These are phyloP conservation scores for Raphanus raphanistrum DNA, from an alignment of 345 rosid genomes.

Conservation along the genomic window DNA sequence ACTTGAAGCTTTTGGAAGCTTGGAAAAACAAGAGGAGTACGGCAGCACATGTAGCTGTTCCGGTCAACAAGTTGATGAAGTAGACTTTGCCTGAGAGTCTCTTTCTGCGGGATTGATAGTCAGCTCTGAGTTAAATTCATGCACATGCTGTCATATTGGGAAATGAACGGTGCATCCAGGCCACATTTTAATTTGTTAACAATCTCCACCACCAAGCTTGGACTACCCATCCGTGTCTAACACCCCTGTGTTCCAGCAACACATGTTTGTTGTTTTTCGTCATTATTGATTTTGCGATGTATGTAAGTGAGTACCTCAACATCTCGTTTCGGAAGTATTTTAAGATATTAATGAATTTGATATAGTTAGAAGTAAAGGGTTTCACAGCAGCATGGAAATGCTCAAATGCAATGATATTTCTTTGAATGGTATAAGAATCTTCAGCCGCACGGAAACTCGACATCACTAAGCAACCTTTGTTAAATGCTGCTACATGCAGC, in stretches of 20 bases:
- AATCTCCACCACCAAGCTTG: slow-evolving; percentile 13
- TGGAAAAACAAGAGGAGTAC: background rate
- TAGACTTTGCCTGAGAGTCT: background rate
- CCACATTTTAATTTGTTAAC: background rate
- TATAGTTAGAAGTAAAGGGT: slow-evolving; percentile 2
- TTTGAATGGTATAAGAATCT: background rate
- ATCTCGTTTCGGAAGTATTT: background rate
- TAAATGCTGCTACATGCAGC: background rate
- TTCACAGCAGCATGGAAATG: background rate
- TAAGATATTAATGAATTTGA: background rate
- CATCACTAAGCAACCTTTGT: slow-evolving; percentile 11
- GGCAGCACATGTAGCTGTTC: background rate
- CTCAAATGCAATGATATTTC: slow-evolving; percentile 24
- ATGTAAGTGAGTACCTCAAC: background rate
- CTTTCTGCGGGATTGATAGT: background rate
- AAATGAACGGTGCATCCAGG: background rate
- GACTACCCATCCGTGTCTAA: background rate
- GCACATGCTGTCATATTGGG: background rate
- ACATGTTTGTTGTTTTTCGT: background rate
- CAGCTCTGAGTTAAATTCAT: slow-evolving; percentile 7
- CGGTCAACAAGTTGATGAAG: slow-evolving; percentile 16
- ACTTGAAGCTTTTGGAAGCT: slow-evolving; percentile 9
- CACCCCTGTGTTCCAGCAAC: background rate
- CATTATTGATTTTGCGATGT: background rate
- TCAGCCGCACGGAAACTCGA: background rate